Percentiles rank a stretch among this genome's conserved stretches.
These are phyloP conservation scores for Hura crepitans DNA, from an alignment of 441 rosid species.

Conservation along the genomic window DNA sequence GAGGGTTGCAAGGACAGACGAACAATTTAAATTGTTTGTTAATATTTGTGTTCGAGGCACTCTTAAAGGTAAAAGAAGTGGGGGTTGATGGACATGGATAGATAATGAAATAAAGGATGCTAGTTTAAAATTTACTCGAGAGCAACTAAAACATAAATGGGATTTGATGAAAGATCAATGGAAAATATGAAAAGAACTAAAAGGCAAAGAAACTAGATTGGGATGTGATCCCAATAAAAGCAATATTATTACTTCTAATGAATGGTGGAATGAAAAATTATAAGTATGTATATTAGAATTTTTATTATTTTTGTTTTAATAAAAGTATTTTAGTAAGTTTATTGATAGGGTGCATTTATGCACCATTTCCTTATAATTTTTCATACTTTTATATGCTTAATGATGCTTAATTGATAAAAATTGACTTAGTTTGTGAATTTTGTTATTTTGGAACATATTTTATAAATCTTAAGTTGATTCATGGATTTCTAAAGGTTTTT, in stretches of 20 bases:
- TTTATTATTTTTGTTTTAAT: background rate
- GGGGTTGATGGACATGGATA: background rate
- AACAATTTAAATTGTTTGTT: too few relatives aligned
- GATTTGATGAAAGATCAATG: background rate
- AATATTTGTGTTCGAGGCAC: too few relatives aligned
- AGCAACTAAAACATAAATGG: background rate
- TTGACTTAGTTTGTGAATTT: too few relatives aligned
- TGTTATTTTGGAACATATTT: too few relatives aligned
- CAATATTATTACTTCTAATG: background rate
- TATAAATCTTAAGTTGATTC: too few relatives aligned
- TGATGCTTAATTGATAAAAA: too few relatives aligned
- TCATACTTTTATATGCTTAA: too few relatives aligned
- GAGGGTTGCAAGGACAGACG: too few relatives aligned
- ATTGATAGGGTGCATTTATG: too few relatives aligned
- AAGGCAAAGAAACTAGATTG: background rate
- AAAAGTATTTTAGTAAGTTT: background rate
- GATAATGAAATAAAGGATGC: background rate
- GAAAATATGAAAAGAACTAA: background rate
- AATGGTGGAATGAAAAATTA: background rate
- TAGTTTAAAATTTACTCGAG: background rate
- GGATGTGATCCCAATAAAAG: background rate
- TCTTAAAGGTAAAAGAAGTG: too few relatives aligned
- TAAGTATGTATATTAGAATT: background rate
- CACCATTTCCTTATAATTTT: too few relatives aligned
- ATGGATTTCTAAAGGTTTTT: too few relatives aligned